Conservation (phyloP, 2,329 filamentous ascomycete genomes). For the Trichoderma guizhouense region DNA sequence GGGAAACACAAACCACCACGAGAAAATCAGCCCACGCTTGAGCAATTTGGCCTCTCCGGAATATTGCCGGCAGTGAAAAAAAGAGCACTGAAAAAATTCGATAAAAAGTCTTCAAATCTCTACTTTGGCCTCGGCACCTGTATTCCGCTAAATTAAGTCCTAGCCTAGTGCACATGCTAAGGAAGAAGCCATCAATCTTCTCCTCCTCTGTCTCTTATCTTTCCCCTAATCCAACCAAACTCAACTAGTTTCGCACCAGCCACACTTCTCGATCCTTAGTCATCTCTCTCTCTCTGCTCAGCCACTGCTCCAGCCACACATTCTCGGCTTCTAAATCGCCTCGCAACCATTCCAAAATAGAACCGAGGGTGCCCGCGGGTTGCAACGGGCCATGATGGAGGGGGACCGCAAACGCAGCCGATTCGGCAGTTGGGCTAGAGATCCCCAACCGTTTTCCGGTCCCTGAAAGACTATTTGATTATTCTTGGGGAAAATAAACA, state of each 20-base stretch:
- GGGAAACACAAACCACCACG: not conserved
- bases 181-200: not conserved
- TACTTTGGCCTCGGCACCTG: not conserved
- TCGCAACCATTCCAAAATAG: constrained; percentile 2
- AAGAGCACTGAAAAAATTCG: not conserved
- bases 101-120: not conserved
- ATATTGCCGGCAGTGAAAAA: not conserved
- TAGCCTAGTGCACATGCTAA: not conserved
- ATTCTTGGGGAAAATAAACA: not conserved
- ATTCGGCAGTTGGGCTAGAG: constrained; percentile 11
- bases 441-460: constrained; percentile 12
- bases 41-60: not conserved
- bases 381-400: constrained; percentile 9
- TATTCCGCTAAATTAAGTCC: not conserved
- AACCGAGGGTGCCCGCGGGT: constrained; percentile 11
- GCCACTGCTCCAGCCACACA: not conserved
- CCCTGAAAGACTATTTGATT: constrained; percentile 7
- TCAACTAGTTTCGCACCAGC: not conserved
- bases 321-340: not conserved
- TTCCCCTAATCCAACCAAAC: not conserved
- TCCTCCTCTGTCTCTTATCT: not conserved
- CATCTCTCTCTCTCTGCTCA: not conserved
- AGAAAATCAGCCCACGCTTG: not conserved
- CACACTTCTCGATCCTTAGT: not conserved
- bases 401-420: constrained; percentile 13